Evolutionary conservation across 495 filamentous ascomycete genomes (phyloP), one percentile per base, ranked within the genome.

Genomic region (Penicillium bialowiezense): DNA sequence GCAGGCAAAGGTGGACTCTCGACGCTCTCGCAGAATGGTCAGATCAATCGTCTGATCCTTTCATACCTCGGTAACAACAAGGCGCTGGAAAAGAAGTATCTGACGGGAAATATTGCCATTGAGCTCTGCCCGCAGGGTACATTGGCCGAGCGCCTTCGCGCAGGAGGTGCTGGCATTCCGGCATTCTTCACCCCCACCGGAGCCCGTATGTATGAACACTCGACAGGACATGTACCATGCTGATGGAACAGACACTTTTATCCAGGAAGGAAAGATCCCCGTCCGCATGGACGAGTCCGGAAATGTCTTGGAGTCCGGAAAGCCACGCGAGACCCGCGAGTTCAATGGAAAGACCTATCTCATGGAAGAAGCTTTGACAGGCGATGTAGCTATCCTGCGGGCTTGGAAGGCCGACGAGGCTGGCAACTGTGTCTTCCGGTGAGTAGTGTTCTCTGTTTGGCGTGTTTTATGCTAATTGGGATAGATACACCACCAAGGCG

Each of bases 181-280:
- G 91, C 91, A 1, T 96, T 96, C 59, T 96, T 88, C 63, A 96
- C 91, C 0, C 89, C 91, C 2, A 90, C 91, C 0, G 91, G 85
- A 29, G 85, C 85, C 54, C 87, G 88, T 73, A 55, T 58, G 68
- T 69, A 13, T 36, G 5, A 36, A 42, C 10, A 12, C 20, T 13
- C 14, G 1, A 2, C 4, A n/a, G 1, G 3, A 0, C 20, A 8
- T 20, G 3, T 32, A 31, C 7, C 23, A 34, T 17, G 18, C 48
- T 55, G 39, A 39, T 14, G 26, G 3, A 0, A 21, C 36, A 73
- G 69, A 70, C 38, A 96, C 90, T 0, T 82, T 88, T 14, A 83
- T 96, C 5, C 86, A 95, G 59, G 88, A 87, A 0, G 91, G 91
- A 21, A 84, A 92, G 55, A 80, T 96, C 1, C 89, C 91, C 1